Evolutionary conservation across 805 yeast genomes (phyloP).

Genomic region (Lipomyces chichibuensis): DNA sequence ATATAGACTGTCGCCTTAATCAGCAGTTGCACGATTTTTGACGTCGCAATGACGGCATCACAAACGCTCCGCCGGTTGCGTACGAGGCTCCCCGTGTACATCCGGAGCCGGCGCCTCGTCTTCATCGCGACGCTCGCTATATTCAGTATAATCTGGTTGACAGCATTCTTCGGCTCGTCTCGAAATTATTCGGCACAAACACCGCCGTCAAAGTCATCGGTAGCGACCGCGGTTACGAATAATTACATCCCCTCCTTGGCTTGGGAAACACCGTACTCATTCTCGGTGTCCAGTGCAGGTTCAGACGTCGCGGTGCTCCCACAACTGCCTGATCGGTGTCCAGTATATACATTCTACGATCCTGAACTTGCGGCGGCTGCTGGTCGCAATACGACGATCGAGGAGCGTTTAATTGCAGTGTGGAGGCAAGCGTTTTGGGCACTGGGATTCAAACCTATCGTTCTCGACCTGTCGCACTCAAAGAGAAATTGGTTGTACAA

Average conservation of each 20-base stretch:
- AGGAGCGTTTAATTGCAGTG: constrained; percentile 31
- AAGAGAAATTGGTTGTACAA: constrained; percentile 29
- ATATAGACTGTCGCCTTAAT: background rate
- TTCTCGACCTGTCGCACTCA: constrained; percentile 34
- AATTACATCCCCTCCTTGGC: constrained; percentile 28
- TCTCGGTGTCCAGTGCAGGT: constrained; percentile 28
- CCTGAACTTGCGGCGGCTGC: constrained; percentile 8
- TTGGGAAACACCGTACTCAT: constrained; percentile 34
- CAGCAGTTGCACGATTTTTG: background rate
- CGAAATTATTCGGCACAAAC: constrained; percentile 2
- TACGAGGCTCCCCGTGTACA: background rate
- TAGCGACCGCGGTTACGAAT: constrained; percentile 12
- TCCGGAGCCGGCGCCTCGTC: constrained; percentile 16
- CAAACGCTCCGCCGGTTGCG: background rate
- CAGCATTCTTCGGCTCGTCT: constrained; percentile 5
- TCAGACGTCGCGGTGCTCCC: constrained; percentile 32
- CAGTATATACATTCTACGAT: constrained; percentile 33
- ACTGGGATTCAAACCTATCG: constrained; percentile 40
- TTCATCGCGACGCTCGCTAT: background rate
- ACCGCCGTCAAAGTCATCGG: background rate
- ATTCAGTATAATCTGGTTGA: constrained; percentile 1
- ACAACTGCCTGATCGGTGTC: constrained; percentile 26
- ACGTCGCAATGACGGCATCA: constrained; percentile 1
- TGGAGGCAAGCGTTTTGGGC: constrained; percentile 42
- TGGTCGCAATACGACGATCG: constrained; percentile 29